These are phyloP conservation scores for Kokia cookei DNA, from an alignment of 441 rosid genomes.

Conservation along the genomic window DNA sequence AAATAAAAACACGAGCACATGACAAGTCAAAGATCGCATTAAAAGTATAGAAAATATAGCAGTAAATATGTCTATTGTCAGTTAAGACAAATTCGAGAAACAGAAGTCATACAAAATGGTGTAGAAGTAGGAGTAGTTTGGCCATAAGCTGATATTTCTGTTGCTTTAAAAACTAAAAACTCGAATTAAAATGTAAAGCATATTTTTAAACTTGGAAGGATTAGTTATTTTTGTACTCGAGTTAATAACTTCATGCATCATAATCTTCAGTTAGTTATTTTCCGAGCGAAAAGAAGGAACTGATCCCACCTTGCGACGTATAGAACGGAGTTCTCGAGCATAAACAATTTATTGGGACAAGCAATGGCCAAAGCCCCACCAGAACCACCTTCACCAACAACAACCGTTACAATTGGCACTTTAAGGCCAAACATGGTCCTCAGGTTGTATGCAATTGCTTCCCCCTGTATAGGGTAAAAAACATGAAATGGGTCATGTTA, in stretches of 20 bases:
- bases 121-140: background rate
- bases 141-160: background rate
- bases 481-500: constrained; percentile 6
- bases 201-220: background rate
- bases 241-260: background rate
- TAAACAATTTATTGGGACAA: constrained; percentile 34
- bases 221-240: background rate
- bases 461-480: constrained; percentile 50
- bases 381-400: constrained; percentile 97
- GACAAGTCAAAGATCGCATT: background rate
- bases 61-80: background rate
- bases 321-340: constrained; percentile 61
- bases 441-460: constrained; percentile 87
- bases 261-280: background rate
- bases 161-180: background rate
- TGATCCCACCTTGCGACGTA: constrained; percentile 74
- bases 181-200: background rate
- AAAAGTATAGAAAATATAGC: background rate
- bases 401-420: constrained; percentile 82
- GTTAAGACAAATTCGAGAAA: background rate
- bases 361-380: constrained; percentile 71
- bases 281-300: background rate
- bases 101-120: background rate
- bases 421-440: constrained; percentile 90
- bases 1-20: background rate